Evolutionary conservation across 495 filamentous ascomycete genomes (phyloP), one percentile per base, ranked within the genome.

Genomic region (Alectoria sarmentosa): DNA sequence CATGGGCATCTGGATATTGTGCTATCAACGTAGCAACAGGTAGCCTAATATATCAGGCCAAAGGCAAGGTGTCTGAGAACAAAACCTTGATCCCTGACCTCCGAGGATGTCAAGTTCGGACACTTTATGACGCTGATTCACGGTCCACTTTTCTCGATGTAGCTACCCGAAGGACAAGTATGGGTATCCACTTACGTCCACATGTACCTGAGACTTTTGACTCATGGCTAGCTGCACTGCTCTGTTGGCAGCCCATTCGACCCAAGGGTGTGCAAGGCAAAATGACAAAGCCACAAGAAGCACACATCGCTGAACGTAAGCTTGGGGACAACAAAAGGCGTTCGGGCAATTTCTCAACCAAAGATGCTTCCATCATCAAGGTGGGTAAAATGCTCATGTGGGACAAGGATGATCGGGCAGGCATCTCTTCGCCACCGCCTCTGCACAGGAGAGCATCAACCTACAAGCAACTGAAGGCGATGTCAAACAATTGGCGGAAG

Each of bases 331-430:
- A 80, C 64, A 75, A 85, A 56, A 78, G 86, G 60, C 86, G 86
- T 73, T 88, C 86, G 15, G 83, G 86, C 60, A 83, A 79, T 62
- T 80, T 78, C 46, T 69, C 77, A n/a, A 79, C 83, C 19, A 92
- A 88, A 70, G 90, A 92, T 63, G 84, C 86, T 17, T 85, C 91
- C 42, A 96, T 98, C 65, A 99, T 98, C 76, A 99, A 99, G 73
- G 90, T 97, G 60, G 95, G 92, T 48, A 96, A 92, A 72, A 88
- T 98, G 79, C 83, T 92, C 67, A 83, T 92, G 39, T 98, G 92
- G 92, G 88, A 96, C 72, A 77, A 78, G 48, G 76, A 80, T 14
- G 76, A 73, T 57, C 73, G 76, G 28, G 76, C 77, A 55, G 77
- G 78, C 19, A 72, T 74, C 62, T 60, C 56, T 30, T 73, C 76